Evolutionary conservation across 495 filamentous ascomycete genomes (phyloP).

Genomic region (Aspergillus bertholletiae): DNA sequence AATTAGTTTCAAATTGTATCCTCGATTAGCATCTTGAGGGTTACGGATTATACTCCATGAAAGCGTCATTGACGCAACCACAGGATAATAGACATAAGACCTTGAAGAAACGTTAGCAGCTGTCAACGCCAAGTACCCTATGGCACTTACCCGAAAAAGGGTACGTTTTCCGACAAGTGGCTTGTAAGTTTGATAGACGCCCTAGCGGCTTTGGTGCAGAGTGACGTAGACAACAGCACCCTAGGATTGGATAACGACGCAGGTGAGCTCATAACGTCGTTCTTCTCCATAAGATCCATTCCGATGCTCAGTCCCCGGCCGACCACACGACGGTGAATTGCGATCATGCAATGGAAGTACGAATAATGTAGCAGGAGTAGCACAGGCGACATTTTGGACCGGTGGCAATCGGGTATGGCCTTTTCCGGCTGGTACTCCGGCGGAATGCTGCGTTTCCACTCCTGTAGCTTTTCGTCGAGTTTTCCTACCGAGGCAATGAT

Average conservation of each 20-base stretch:
- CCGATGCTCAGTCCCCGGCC: slow-evolving; percentile 1
- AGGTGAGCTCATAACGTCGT: not conserved
- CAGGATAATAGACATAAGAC: slow-evolving; percentile 15
- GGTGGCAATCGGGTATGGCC: not conserved
- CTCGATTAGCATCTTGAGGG: slow-evolving; percentile 10
- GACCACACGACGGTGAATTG: slow-evolving; percentile 14
- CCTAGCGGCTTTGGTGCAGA: slow-evolving; percentile 15
- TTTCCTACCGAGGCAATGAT: slow-evolving; percentile 7
- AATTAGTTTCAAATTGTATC: slow-evolving; percentile 12
- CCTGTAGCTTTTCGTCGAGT: slow-evolving; percentile 16
- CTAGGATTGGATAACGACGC: slow-evolving; percentile 3
- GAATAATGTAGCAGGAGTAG: slow-evolving; percentile 14
- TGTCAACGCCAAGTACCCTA: not conserved
- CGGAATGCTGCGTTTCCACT: slow-evolving; percentile 14
- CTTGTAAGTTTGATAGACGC: slow-evolving; percentile 15
- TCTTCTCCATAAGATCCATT: slow-evolving; percentile 3
- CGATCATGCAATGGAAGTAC: slow-evolving; percentile 21
- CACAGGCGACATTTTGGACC: not conserved
- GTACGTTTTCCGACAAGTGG: slow-evolving; percentile 14
- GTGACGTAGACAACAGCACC: slow-evolving; percentile 13
- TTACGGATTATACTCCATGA: slow-evolving; percentile 15
- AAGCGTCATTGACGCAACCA: slow-evolving; percentile 17
- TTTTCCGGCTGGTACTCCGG: slow-evolving; percentile 13
- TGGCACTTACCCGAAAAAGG: slow-evolving; percentile 11
- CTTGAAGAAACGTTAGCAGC: slow-evolving; percentile 1